Conservation (phyloP, 148 eudicot genomes). For the Camellia japonica region DNA sequence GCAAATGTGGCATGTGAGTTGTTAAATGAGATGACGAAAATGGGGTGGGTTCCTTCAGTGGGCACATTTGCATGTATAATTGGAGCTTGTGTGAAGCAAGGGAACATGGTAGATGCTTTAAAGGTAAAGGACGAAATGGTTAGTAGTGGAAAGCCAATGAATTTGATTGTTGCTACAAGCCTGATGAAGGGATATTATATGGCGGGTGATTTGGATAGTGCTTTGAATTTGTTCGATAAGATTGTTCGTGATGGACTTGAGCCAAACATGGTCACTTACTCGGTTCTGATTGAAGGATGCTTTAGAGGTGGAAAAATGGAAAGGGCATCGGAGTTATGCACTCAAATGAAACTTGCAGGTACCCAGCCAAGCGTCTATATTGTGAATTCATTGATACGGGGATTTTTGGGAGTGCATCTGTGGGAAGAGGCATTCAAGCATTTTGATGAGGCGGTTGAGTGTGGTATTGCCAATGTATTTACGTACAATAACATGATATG, state of each 20-base stretch:
- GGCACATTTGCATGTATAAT: constrained; percentile 47
- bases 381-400: constrained; percentile 58
- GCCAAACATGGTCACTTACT: constrained; percentile 58
- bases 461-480: constrained; percentile 51
- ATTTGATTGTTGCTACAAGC: constrained; percentile 57
- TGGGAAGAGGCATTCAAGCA: constrained; percentile 48
- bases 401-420: constrained; percentile 34
- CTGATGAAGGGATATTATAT: constrained; percentile 66
- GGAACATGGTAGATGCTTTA: constrained; percentile 47
- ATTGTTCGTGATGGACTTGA: constrained; percentile 42
- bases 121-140: constrained; percentile 70
- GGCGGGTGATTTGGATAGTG: constrained; percentile 46
- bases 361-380: constrained; percentile 41
- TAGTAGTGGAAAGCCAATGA: constrained; percentile 40
- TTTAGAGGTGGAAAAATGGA: constrained; percentile 37
- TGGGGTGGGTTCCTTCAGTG: constrained; percentile 64
- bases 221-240: constrained; percentile 53
- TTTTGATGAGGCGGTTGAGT: constrained; percentile 58
- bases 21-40: constrained; percentile 61
- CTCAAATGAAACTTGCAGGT: constrained; percentile 54
- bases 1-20: constrained; percentile 38
- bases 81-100: constrained; percentile 52
- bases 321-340: constrained; percentile 51
- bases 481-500: constrained; percentile 49
- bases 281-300: constrained; percentile 61